Conservation (phyloP, 345 rosid species). For the Melastoma malabathricum region DNA sequence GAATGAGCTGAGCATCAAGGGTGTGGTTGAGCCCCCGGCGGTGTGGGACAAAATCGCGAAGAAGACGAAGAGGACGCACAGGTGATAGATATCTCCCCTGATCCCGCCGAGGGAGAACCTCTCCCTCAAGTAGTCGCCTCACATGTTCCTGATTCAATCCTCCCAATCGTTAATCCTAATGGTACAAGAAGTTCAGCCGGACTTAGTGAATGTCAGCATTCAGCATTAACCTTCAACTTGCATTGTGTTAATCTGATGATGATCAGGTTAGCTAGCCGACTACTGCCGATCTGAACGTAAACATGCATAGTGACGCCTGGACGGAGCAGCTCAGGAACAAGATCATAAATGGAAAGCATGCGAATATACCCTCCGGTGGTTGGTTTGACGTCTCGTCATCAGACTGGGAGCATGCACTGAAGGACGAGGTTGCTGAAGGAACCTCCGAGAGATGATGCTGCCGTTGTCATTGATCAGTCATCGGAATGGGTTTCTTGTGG, state of each 20-base stretch:
- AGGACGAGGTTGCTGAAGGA: not conserved
- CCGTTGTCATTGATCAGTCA: not conserved
- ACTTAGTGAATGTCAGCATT: no score
- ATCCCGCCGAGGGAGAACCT: conserved; percentile 58
- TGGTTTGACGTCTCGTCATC: not conserved
- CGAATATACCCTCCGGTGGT: not conserved
- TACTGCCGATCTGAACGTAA: conserved; percentile 63
- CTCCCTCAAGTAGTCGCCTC: conserved; percentile 64
- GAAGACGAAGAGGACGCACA: conserved; percentile 64
- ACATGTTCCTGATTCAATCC: conserved; percentile 23
- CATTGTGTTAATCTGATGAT: no score
- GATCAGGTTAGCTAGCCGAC: conserved; percentile 39
- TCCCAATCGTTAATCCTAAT: not conserved
- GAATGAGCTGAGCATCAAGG: conserved; percentile 69
- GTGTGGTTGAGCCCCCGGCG: conserved; percentile 64
- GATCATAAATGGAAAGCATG: conserved; percentile 29
- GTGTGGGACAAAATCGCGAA: conserved; percentile 58
- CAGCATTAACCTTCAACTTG: no score
- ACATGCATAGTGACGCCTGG: conserved; percentile 88
- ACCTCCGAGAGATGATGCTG: not conserved
- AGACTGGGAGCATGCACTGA: conserved; percentile 2
- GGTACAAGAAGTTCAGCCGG: no score
- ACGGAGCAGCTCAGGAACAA: conserved; percentile 72
- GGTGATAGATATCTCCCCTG: conserved; percentile 53
- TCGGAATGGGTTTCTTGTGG: not conserved